A percentile compares a stretch with the other conserved stretches of the same genome.
These are phyloP conservation scores for Rhizoclosmatium globosum DNA, from an alignment of 192 early-diverging fungal genomes.

Conservation along the genomic window DNA sequence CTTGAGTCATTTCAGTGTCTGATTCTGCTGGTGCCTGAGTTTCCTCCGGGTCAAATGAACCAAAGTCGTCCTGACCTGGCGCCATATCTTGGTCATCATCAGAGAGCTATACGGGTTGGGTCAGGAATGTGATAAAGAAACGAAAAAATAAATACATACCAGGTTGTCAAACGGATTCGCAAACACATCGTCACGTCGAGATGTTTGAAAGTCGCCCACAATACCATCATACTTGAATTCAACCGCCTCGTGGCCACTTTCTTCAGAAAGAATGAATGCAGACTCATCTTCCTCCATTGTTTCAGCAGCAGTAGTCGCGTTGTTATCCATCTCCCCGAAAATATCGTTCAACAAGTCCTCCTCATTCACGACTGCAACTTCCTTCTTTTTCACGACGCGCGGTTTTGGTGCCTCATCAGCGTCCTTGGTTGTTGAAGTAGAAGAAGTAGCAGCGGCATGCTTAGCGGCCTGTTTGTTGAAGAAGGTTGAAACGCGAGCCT, in stretches of 20 bases:
- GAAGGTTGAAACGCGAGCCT: slow-evolving; percentile 48
- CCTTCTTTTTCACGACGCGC: slow-evolving; percentile 27
- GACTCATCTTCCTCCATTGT: background rate
- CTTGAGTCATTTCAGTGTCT: background rate
- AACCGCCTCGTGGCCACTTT: background rate
- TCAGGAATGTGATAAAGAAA: background rate
- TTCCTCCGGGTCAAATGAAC: background rate
- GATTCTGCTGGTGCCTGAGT: slow-evolving; percentile 8
- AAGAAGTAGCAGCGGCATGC: slow-evolving; percentile 24
- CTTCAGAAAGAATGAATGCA: background rate
- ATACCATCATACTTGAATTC: slow-evolving; percentile 19
- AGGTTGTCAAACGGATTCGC: slow-evolving; percentile 12
- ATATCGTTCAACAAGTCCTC: slow-evolving; percentile 50
- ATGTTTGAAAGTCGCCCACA: slow-evolving; percentile 19
- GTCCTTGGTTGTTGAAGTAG: slow-evolving; percentile 2
- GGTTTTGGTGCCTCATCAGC: background rate
- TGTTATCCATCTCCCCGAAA: slow-evolving; percentile 43
- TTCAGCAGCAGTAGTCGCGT: background rate
- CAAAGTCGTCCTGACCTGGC: background rate
- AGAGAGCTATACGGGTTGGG: background rate
- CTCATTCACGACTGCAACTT: slow-evolving; percentile 37
- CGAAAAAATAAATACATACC: background rate
- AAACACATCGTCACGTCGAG: slow-evolving; percentile 17
- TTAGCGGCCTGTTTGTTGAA: slow-evolving; percentile 52
- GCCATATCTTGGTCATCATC: slow-evolving; percentile 7